Conservation (phyloP, 768 basidiomycete species). For the Suillus americanus region DNA sequence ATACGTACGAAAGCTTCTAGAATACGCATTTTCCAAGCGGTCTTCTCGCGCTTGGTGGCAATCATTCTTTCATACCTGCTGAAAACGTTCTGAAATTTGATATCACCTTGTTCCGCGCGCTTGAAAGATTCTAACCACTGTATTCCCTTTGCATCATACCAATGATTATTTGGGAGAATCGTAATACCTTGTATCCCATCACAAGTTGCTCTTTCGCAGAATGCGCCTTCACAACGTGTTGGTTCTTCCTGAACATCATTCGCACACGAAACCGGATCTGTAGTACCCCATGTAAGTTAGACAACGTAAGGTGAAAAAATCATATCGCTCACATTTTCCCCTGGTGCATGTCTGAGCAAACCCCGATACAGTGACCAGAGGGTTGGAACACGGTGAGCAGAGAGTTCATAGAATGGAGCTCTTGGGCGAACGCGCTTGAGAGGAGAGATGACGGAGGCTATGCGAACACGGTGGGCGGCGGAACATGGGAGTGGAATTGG, state of each 20-base stretch:
- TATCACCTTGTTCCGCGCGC: slow-evolving; percentile 54
- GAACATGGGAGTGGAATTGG: slow-evolving; percentile 13
- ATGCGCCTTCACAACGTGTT: slow-evolving; percentile 52
- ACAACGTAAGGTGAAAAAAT: neutral
- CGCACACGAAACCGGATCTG: slow-evolving; percentile 62
- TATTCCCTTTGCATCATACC: neutral
- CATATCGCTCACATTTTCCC: slow-evolving; percentile 44
- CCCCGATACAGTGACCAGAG: slow-evolving; percentile 76
- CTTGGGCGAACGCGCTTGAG: slow-evolving; percentile 59
- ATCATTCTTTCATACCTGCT: slow-evolving; percentile 61
- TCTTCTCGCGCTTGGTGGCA: slow-evolving; percentile 47
- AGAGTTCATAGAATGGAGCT: slow-evolving; percentile 66
- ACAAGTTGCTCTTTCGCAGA: slow-evolving; percentile 46
- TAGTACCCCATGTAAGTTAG: slow-evolving; percentile 12
- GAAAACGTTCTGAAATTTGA: slow-evolving; percentile 44
- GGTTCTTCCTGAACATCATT: slow-evolving; percentile 51
- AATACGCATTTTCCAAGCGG: slow-evolving; percentile 44
- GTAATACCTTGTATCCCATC: slow-evolving; percentile 57
- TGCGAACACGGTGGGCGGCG: slow-evolving; percentile 50
- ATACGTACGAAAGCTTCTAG: slow-evolving; percentile 52
- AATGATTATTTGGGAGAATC: neutral
- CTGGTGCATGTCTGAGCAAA: slow-evolving; percentile 55
- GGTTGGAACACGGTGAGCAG: slow-evolving; percentile 75
- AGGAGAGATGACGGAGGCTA: slow-evolving; percentile 53
- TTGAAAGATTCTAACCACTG: slow-evolving; percentile 64